Base-by-base conservation (phyloP, 257 asterid genomes). In the Nicotiana paniculata region DNA sequence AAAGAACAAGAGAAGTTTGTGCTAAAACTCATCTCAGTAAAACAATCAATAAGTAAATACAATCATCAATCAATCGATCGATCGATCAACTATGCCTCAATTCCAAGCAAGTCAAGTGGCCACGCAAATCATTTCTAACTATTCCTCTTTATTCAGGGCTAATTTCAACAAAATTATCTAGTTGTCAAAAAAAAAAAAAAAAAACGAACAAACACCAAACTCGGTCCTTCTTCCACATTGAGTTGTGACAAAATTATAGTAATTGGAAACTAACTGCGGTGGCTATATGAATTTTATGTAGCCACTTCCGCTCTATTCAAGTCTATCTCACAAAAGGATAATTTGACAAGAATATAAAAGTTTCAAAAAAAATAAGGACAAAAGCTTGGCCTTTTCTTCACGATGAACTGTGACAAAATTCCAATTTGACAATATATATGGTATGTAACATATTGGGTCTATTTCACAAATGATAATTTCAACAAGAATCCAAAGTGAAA, bases 1-100 rank as follows among this genome's bases (percentile, higher is more conserved):
- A 17, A 30, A 84, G 63, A 63, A 24, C 39, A 46, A 24, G 51
- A 74, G 5, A 33, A 46, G 21, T n/a, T 21, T 43, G n/a, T 39
- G 57, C 57, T 70, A 57, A 39, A 43, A 43, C 82, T 82, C 37
- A 3, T 62, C 77, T 54, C 68, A 75, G 39, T 84, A 81, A 24
- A 79, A 80, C 61, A 3, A 32, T 39, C 81, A n/a, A 30, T 9
- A 33, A 35, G 48, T 17, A 35, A 35, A 68, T 18, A 8, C 57
- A 69, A 37, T 43, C 55, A 51, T 51, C 33, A 69, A 68, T 17
- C 61, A 15, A 59, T n/a, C 35, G 24, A 24, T 17, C 61, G 4
- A 59, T n/a, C 35, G 24, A 24, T 69, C 77, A 39, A 43, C 35
- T 43, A 43, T 0, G 5, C 58, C 46, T 43, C 77, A 43, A 70